phyloP scores from a whole-genome alignment of 1,139 yeast genomes.

The Blastobotrys arbuscula region DNA sequence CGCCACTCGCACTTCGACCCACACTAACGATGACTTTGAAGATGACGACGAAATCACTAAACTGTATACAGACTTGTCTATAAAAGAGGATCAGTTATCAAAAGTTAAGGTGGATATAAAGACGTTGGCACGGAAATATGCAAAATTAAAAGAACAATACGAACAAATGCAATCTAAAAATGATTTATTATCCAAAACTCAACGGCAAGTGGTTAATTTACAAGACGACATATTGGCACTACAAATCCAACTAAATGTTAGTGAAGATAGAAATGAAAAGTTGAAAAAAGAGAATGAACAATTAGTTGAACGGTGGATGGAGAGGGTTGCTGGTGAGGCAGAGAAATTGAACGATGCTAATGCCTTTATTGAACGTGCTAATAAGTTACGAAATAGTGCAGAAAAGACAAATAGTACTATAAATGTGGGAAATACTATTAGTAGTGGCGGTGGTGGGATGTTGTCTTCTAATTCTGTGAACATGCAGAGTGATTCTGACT shows the following conservation, averaged over 20 bases:
- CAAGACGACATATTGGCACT: constrained; percentile 68
- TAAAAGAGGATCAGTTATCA: constrained; percentile 18
- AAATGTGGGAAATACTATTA: background rate
- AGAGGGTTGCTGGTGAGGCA: constrained; percentile 51
- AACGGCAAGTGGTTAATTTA: constrained; percentile 41
- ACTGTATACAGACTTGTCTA: constrained; percentile 22
- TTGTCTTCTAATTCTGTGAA: constrained; percentile 4
- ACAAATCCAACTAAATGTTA: constrained; percentile 64
- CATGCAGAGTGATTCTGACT: constrained; percentile 7
- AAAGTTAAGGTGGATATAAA: constrained; percentile 10
- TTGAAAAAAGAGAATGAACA: constrained; percentile 47
- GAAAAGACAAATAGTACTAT: background rate
- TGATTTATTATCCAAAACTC: constrained; percentile 11
- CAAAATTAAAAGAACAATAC: constrained; percentile 8
- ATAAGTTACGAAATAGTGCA: background rate
- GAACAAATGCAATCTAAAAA: constrained; percentile 8
- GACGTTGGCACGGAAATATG: constrained; percentile 10
- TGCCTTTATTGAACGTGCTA: constrained; percentile 29
- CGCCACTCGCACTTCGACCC: background rate
- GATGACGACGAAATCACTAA: constrained; percentile 21
- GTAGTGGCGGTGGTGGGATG: background rate
- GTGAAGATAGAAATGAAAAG: constrained; percentile 41
- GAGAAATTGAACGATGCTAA: constrained; percentile 55
- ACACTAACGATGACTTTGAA: constrained; percentile 8
- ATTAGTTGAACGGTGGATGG: constrained; percentile 57